phyloP scores from a whole-genome alignment of 441 rosid species.

The Erodium texanum region DNA sequence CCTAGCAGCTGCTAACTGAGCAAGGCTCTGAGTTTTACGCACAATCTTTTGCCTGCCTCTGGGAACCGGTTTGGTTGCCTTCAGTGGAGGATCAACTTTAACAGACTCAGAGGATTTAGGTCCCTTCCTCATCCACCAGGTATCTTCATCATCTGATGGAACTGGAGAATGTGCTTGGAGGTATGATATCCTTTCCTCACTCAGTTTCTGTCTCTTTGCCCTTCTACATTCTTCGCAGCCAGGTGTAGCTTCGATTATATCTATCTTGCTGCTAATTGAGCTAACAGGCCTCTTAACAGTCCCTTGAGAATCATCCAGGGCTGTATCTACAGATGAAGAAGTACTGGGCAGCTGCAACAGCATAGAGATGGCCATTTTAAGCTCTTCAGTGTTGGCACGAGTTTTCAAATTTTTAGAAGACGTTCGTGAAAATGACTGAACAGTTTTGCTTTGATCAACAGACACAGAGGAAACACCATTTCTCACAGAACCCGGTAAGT shows the following conservation, averaged over 20 bases:
- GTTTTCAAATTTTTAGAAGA: constrained; percentile 40
- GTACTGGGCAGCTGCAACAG: constrained; percentile 65
- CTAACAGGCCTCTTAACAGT: constrained; percentile 61
- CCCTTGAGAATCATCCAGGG: constrained; percentile 59
- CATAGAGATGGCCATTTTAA: constrained; percentile 65
- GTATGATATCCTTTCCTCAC: constrained; percentile 62
- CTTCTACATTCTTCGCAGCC: constrained; percentile 92
- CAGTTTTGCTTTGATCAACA: constrained; percentile 45
- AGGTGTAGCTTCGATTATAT: constrained; percentile 49
- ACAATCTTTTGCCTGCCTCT: constrained; percentile 83
- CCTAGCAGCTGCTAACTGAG: constrained; percentile 91
- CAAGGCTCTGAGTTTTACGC: constrained; percentile 83
- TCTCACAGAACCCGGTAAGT: constrained; percentile 24
- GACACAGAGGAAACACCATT: constrained; percentile 31
- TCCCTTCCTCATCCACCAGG: constrained; percentile 92
- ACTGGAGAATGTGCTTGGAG: constrained; percentile 59
- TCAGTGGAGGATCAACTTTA: constrained; percentile 61
- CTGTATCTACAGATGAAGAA: constrained; percentile 37
- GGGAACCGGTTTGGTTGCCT: constrained; percentile 61
- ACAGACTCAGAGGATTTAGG: constrained; percentile 41
- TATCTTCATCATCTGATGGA: constrained; percentile 86
- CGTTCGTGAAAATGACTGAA: constrained; percentile 23
- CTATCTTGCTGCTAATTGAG: constrained; percentile 45
- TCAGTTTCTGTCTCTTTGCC: constrained; percentile 66
- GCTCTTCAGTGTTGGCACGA: constrained; percentile 40